Percentiles rank a stretch among this genome's conserved stretches.
phyloP scores from a whole-genome alignment of 257 asterid genomes.

The Parsonsia alboflavescens region DNA sequence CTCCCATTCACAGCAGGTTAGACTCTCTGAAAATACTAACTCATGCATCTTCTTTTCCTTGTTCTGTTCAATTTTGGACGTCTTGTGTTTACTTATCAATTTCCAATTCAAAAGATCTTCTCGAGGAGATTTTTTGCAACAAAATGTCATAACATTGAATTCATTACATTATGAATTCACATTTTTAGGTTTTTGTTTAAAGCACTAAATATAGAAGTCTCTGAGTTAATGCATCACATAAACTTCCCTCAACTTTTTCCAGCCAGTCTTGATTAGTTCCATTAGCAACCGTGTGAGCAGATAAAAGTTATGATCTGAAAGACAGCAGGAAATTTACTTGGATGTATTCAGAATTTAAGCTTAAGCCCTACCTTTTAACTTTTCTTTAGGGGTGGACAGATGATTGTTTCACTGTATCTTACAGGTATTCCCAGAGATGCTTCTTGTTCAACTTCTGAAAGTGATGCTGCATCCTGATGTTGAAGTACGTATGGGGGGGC shows the following conservation, averaged over 20 bases:
- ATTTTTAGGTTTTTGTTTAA: neutral
- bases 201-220: neutral
- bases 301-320: neutral
- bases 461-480: constrained; percentile 84
- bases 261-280: neutral
- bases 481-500: constrained; percentile 87
- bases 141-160: neutral
- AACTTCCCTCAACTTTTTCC: neutral
- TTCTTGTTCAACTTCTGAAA: constrained; percentile 76
- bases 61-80: neutral
- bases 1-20: constrained; percentile 72
- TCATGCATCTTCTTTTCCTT: neutral
- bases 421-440: constrained; percentile 88
- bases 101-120: neutral
- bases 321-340: no score
- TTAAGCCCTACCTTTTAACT: neutral
- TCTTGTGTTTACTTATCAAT: neutral
- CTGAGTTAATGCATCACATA: neutral
- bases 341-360: neutral
- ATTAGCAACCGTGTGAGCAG: neutral
- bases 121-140: neutral
- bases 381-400: neutral
- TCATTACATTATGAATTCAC: neutral
- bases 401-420: constrained; percentile 8
- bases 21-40: neutral